Evolutionary conservation across 2,329 filamentous ascomycete species (phyloP).

Genomic region (Colletotrichum melonis): DNA sequence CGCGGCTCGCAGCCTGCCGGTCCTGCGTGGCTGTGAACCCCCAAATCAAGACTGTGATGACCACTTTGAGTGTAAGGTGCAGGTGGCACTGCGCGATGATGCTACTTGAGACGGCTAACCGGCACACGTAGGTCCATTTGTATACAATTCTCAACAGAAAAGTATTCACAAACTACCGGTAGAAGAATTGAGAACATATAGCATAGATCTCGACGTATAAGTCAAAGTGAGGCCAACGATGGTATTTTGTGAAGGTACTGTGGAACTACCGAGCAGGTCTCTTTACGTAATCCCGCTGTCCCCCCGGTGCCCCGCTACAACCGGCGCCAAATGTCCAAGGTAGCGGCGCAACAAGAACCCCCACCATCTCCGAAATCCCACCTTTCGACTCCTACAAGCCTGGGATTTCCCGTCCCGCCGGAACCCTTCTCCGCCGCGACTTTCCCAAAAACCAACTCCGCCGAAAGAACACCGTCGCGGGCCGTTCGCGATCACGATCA

Average conservation of each 20-base stretch:
- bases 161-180: not conserved
- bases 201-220: not conserved
- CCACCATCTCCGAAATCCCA: conserved; percentile 6
- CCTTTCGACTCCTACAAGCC: too few relatives aligned
- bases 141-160: too few relatives aligned
- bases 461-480: too few relatives aligned
- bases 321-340: not conserved
- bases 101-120: not conserved
- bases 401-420: not conserved
- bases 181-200: not conserved
- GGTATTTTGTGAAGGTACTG: not conserved
- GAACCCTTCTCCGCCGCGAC: not conserved
- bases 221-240: not conserved
- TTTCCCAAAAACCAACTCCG: not conserved
- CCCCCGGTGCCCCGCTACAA: not conserved
- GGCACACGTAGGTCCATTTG: too few relatives aligned
- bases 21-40: too few relatives aligned
- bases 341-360: not conserved
- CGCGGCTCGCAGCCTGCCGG: too few relatives aligned
- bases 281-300: conserved; percentile 14
- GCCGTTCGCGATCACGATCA: too few relatives aligned
- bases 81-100: not conserved
- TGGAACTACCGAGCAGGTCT: not conserved
- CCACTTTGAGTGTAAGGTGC: not conserved
- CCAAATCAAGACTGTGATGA: too few relatives aligned